phyloP scores from a whole-genome alignment of 108 stramenopile genomes.

The Nitzschia palea region DNA sequence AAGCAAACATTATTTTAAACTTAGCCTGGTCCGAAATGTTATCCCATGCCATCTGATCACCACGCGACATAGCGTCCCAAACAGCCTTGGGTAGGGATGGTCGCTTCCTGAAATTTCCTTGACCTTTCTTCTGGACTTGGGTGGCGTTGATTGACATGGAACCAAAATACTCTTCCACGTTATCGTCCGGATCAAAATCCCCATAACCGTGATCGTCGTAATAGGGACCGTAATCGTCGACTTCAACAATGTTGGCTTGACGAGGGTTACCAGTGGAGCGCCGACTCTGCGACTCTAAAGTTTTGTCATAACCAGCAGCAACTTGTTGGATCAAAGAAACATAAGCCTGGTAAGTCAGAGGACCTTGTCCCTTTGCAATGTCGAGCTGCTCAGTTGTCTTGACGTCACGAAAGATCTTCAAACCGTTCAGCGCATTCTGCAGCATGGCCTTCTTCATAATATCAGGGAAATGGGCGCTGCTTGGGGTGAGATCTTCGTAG shows the following conservation, averaged over 20 bases:
- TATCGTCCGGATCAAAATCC: too few species aligned
- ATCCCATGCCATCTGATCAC: neutral
- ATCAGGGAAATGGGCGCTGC: too few species aligned
- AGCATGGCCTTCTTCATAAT: conserved; percentile 1
- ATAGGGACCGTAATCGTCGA: neutral
- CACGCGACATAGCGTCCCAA: neutral
- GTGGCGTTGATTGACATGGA: neutral
- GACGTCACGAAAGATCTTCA: neutral
- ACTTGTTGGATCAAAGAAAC: neutral
- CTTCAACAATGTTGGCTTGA: neutral
- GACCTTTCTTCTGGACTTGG: too few species aligned
- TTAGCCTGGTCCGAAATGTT: neutral
- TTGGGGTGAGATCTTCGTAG: neutral
- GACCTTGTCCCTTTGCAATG: neutral
- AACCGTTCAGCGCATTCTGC: neutral
- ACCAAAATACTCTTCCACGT: too few species aligned
- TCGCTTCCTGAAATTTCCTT: too few species aligned
- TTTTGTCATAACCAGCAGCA: neutral
- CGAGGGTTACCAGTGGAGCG: neutral
- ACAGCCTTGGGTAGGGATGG: neutral
- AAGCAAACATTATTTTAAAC: neutral
- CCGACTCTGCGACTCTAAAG: neutral
- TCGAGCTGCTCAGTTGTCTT: neutral
- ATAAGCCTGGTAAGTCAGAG: neutral
- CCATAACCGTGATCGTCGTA: neutral